These are phyloP conservation scores for Encephalitozoon hellem DNA, from an alignment of 371 early-diverging fungal genomes.

Conservation along the genomic window DNA sequence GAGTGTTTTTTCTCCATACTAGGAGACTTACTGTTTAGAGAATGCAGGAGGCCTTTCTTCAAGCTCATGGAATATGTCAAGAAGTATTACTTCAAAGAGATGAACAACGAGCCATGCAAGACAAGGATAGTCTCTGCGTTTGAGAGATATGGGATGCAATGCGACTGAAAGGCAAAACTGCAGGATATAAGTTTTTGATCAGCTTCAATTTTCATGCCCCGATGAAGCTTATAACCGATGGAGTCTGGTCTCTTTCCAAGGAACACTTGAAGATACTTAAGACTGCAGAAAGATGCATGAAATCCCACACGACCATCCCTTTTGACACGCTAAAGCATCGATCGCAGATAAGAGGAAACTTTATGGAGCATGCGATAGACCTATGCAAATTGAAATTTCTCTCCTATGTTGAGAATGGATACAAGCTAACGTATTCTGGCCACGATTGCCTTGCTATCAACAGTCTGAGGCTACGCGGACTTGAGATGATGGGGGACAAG, in stretches of 20 bases:
- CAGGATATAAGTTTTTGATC: neutral
- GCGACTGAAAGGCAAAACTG: too few species aligned
- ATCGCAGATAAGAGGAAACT: slow-evolving; percentile 38
- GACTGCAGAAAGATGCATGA: slow-evolving; percentile 45
- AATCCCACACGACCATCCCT: slow-evolving; percentile 31
- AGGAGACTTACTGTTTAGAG: neutral
- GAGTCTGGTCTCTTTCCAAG: slow-evolving; percentile 50
- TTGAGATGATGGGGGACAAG: slow-evolving; percentile 87
- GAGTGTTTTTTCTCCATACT: slow-evolving; percentile 24
- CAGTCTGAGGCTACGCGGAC: slow-evolving; percentile 73
- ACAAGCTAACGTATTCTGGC: slow-evolving; percentile 90
- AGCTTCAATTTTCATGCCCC: neutral
- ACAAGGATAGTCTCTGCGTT: neutral
- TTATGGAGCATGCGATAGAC: slow-evolving; percentile 45
- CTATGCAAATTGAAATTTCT: slow-evolving; percentile 52
- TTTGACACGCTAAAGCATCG: slow-evolving; percentile 38
- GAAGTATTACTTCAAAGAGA: neutral
- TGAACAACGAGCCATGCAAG: slow-evolving; percentile 1
- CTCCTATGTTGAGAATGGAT: slow-evolving; percentile 63
- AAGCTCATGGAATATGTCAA: slow-evolving; percentile 20
- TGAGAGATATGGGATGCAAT: neutral
- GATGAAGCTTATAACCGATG: slow-evolving; percentile 51
- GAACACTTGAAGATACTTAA: slow-evolving; percentile 50
- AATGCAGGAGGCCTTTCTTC: neutral
- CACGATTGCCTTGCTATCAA: slow-evolving; percentile 94